Base-by-base conservation (phyloP, 805 yeast species). In the Lachancea meyersii region DNA sequence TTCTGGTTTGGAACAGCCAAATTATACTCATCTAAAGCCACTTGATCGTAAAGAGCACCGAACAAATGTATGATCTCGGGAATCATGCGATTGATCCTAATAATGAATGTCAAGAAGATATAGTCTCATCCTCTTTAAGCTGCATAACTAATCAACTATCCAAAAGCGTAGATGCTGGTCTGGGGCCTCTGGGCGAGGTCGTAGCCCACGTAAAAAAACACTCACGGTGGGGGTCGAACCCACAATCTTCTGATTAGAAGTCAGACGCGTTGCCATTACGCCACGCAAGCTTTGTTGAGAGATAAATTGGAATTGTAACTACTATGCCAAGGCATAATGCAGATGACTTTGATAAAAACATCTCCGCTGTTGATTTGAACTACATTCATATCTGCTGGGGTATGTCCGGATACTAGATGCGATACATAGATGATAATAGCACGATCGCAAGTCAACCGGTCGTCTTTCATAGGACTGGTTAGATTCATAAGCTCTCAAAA, bases 211-310 rank as follows among this genome's bases (percentile, higher is more conserved):
- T n/a, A n/a, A 45, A 48, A 48, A 57, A 60, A 64, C 72, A 68
- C 73, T 69, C 73, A 68, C 67, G 70, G 71, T 65, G 73, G 72
- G 74, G 74, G 73, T 69, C 73, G 73, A 69, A 69, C 73, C 73
- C 73, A 66, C 71, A 69, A 69, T 69, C 73, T 69, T 68, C 72
- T 69, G 73, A 69, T 69, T 69, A 69, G 73, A 69, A 69, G 74
- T 69, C 74, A 69, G 72, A 69, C 74, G 73, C 74, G 73, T 69
- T 69, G 73, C 74, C 74, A 69, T 69, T 69, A 69, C 74, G 73
- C 74, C 73, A 69, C 70, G 68, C 72, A 20, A 41, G 44, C 44
- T 11, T 26, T 26, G 10, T 13, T 26, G 5, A 26, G 4, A 26
- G 10, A 7, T 22, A 8, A 24, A 24, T 24, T 24, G 11, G 27